Conservation (phyloP, 129 eudicot genomes). For the Escallonia rubra region DNA sequence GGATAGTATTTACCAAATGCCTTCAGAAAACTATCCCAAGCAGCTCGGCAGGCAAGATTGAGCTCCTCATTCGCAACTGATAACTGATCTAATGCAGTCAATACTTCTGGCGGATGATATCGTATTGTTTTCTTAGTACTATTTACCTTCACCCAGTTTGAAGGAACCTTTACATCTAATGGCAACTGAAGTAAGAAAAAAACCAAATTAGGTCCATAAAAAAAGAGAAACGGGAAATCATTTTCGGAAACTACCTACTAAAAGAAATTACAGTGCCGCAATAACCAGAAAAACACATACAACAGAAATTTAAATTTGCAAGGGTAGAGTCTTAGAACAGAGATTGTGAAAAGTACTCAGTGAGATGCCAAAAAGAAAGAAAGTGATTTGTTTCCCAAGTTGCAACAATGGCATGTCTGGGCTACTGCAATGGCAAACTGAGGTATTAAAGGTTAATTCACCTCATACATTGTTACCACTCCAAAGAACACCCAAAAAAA, state of each 20-base stretch:
- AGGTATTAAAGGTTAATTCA: not conserved
- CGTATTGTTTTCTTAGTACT: slow-evolving; percentile 93
- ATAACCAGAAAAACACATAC: not conserved
- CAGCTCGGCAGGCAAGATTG: slow-evolving; percentile 52
- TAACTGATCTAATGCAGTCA: slow-evolving; percentile 62
- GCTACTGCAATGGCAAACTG: not conserved
- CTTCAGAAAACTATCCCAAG: slow-evolving; percentile 73
- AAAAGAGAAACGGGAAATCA: not conserved
- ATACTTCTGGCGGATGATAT: slow-evolving; percentile 93
- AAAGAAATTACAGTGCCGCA: not conserved
- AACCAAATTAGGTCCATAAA: slow-evolving; percentile 6
- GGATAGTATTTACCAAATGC: slow-evolving; percentile 57
- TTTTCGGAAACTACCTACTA: not conserved
- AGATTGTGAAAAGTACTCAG: not conserved
- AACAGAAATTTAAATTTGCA: not conserved
- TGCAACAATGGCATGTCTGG: not conserved
- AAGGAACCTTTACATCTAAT: slow-evolving; percentile 61
- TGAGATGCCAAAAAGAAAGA: too few species aligned
- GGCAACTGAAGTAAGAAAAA: slow-evolving; percentile 50
- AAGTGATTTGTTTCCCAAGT: not conserved
- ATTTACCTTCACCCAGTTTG: slow-evolving; percentile 90
- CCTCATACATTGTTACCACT: not conserved
- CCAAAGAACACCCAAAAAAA: not conserved
- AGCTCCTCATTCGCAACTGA: slow-evolving; percentile 75
- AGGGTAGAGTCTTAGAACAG: not conserved